phyloP scores from a whole-genome alignment of 352 stramenopile genomes.

The Pythium volutum region DNA sequence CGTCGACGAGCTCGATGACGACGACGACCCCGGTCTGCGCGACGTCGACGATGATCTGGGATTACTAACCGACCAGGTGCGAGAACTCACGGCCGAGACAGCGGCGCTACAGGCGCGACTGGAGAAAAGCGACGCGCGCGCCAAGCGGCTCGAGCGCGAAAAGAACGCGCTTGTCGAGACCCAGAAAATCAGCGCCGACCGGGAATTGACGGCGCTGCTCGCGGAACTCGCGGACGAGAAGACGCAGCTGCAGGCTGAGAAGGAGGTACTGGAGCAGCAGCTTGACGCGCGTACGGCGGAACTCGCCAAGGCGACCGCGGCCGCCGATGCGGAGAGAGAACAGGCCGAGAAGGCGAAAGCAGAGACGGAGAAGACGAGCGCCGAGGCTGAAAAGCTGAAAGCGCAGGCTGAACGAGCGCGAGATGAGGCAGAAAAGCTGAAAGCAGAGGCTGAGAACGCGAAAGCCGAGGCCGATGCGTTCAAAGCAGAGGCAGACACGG shows the following conservation, averaged over 20 bases:
- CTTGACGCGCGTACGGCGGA: background rate
- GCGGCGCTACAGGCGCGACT: constrained; percentile 7
- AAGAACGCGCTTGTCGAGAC: constrained; percentile 1
- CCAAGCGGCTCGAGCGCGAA: background rate
- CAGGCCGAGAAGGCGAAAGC: background rate
- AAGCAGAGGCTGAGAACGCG: background rate
- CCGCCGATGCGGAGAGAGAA: background rate
- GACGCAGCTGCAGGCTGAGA: constrained; percentile 9
- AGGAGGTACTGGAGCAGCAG: constrained; percentile 3
- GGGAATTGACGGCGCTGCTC: constrained; percentile 3
- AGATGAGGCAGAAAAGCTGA: background rate
- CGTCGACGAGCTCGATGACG: constrained; percentile 6
- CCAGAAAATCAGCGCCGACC: constrained; percentile 9
- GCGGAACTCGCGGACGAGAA: constrained; percentile 5
- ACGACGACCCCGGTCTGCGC: constrained; percentile 8
- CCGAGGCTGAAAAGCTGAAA: background rate
- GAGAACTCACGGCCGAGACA: constrained; percentile 16
- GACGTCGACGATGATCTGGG: constrained; percentile 21
- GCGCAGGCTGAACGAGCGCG: background rate
- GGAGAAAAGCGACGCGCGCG: background rate
- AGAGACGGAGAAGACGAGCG: background rate
- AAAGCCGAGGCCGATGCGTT: background rate
- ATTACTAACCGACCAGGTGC: constrained; percentile 22
- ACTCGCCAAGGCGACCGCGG: background rate
- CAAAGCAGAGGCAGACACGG: background rate